Evolutionary conservation across 371 early-diverging fungal genomes (phyloP).

Genomic region (Nematocida minor): DNA sequence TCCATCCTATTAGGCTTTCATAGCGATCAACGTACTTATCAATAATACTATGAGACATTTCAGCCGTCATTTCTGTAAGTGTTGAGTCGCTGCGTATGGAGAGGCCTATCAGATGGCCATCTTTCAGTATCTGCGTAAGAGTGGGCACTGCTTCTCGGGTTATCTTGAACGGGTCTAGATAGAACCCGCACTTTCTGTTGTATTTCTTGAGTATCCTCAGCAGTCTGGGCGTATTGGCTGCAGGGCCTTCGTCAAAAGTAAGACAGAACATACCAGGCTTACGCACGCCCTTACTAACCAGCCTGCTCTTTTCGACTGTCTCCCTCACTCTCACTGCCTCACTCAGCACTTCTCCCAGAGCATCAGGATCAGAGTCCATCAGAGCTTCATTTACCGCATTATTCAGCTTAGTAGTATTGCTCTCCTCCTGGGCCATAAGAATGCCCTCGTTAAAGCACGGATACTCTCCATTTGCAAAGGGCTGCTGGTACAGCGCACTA

Average conservation of each 20-base stretch:
- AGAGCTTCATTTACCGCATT: background rate
- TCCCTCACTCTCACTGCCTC: background rate
- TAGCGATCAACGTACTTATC: background rate
- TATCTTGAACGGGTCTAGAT: conserved; percentile 37
- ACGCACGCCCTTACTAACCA: background rate
- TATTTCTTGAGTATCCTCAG: conserved; percentile 1
- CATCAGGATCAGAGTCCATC: conserved; percentile 12
- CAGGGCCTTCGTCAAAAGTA: conserved; percentile 36
- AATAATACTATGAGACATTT: background rate
- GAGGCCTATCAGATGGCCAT: conserved; percentile 11
- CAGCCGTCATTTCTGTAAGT: background rate
- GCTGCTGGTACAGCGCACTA: background rate
- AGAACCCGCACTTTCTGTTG: conserved; percentile 17
- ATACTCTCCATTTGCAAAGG: background rate
- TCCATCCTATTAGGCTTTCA: background rate
- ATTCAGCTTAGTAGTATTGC: background rate
- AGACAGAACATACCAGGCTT: background rate
- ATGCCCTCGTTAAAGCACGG: background rate
- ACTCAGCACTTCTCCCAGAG: background rate
- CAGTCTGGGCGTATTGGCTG: background rate
- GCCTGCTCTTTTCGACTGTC: background rate
- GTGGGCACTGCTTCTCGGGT: background rate
- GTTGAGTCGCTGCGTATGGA: background rate
- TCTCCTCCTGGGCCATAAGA: background rate
- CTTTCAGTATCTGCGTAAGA: conserved; percentile 7